Evolutionary conservation across 352 stramenopile genomes (phyloP).

Genomic region (Globisporangium splendens): DNA sequence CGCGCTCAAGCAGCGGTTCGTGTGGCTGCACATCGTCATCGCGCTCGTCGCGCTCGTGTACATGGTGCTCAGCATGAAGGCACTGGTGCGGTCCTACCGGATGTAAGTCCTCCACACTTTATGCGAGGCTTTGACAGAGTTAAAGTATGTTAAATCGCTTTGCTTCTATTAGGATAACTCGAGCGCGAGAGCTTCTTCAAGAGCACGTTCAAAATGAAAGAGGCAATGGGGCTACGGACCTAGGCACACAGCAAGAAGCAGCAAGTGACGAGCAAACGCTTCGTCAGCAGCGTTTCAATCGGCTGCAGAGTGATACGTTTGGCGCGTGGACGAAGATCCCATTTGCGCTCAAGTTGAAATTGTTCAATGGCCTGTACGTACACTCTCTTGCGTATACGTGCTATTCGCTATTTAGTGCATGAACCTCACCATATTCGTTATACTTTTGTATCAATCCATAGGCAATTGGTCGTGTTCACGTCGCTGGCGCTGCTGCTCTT

Average conservation of each 20-base stretch:
- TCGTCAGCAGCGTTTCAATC: neutral
- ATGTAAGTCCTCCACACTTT: constrained; percentile 44
- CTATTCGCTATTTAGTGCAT: neutral
- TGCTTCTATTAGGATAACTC: constrained; percentile 8
- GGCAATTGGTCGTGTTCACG: constrained; percentile 51
- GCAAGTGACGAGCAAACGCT: neutral
- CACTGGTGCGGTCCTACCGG: constrained; percentile 45
- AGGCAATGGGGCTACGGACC: neutral
- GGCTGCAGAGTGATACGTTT: constrained; percentile 8
- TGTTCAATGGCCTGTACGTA: constrained; percentile 72
- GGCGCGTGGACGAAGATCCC: constrained; percentile 35
- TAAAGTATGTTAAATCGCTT: too few relatives aligned
- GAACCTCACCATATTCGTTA: neutral
- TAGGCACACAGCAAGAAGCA: neutral
- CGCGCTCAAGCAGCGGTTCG: constrained; percentile 51
- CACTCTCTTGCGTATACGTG: neutral
- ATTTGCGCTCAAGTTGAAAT: constrained; percentile 48
- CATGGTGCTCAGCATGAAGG: constrained; percentile 53
- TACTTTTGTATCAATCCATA: constrained; percentile 14
- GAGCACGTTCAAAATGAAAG: constrained; percentile 7
- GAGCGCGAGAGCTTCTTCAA: constrained; percentile 14
- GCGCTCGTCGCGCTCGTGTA: constrained; percentile 47
- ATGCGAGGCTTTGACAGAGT: too few relatives aligned
- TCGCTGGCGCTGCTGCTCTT: constrained; percentile 50
- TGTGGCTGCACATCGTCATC: constrained; percentile 77